A percentile compares a stretch with the other conserved stretches of the same genome.
phyloP scores from a whole-genome alignment of 768 basidiomycete genomes.

The Kwoniella mangroviensis region DNA sequence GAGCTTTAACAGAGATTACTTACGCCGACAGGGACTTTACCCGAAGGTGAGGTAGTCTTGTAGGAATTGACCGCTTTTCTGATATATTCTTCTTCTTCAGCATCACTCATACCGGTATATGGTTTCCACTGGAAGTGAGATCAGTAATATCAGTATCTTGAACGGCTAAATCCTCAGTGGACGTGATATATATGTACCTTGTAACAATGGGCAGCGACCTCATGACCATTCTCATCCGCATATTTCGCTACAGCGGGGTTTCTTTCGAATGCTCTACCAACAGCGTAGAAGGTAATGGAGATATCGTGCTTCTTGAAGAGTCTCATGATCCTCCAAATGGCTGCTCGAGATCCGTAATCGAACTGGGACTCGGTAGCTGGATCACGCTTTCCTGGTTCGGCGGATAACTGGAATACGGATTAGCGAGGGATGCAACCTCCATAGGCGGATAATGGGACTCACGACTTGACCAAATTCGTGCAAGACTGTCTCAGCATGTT shows the following conservation, averaged over 20 bases:
- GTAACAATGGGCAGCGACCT: conserved; percentile 40
- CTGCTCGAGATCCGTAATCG: conserved; percentile 52
- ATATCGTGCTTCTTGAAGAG: conserved; percentile 48
- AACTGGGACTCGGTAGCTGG: conserved; percentile 41
- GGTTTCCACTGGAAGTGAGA: conserved; percentile 31
- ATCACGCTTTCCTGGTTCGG: conserved; percentile 31
- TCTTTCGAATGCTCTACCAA: conserved; percentile 48
- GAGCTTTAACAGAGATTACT: neutral
- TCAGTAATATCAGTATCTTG: neutral
- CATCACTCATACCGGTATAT: conserved; percentile 28
- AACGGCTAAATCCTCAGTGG: neutral
- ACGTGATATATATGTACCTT: conserved; percentile 16
- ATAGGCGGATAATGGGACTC: conserved; percentile 11
- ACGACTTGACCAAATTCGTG: conserved; percentile 34
- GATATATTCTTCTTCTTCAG: conserved; percentile 42
- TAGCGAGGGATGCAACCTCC: neutral
- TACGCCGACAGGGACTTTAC: conserved; percentile 38
- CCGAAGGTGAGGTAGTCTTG: conserved; percentile 36
- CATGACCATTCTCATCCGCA: conserved; percentile 44
- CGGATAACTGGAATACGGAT: conserved; percentile 10
- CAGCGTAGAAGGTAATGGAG: conserved; percentile 53
- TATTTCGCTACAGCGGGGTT: conserved; percentile 37
- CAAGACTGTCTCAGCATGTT: conserved; percentile 34
- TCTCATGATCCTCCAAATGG: conserved; percentile 48
- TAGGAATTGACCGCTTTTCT: conserved; percentile 41